Evolutionary conservation across 495 filamentous ascomycete species (phyloP).

Genomic region (Bacidia rubella): DNA sequence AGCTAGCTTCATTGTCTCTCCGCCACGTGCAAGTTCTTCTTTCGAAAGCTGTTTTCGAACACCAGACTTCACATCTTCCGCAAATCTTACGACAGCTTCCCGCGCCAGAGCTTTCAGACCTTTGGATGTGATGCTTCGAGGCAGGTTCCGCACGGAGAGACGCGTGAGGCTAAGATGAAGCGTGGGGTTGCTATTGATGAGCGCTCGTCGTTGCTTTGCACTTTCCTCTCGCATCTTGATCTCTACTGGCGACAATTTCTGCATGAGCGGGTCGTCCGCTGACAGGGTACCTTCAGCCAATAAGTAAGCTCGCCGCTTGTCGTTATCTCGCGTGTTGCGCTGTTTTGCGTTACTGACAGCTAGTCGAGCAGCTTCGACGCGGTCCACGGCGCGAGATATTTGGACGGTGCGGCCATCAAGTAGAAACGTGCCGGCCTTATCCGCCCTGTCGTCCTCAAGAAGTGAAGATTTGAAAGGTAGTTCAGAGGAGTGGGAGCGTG

Average conservation of each 20-base stretch:
- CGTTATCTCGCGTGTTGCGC: conserved; percentile 58
- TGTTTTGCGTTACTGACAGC: conserved; percentile 50
- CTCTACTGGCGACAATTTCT: conserved; percentile 64
- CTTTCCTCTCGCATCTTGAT: conserved; percentile 79
- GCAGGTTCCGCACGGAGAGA: conserved; percentile 88
- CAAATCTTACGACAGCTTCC: conserved; percentile 83
- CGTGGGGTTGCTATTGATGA: conserved; percentile 80
- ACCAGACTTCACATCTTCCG: conserved; percentile 69
- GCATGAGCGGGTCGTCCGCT: conserved; percentile 55
- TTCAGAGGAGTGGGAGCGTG: conserved; percentile 32
- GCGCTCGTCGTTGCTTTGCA: conserved; percentile 70
- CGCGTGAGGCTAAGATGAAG: conserved; percentile 85
- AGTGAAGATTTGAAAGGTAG: conserved; percentile 53
- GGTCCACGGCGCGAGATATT: conserved; percentile 69
- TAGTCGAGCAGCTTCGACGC: conserved; percentile 60
- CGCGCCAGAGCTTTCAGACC: conserved; percentile 83
- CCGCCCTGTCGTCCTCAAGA: conserved; percentile 65
- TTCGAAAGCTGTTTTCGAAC: conserved; percentile 62
- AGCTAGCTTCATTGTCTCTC: conserved; percentile 62
- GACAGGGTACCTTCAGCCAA: conserved; percentile 75
- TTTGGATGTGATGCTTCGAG: conserved; percentile 70
- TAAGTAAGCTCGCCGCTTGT: conserved; percentile 87
- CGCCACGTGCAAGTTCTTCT: conserved; percentile 69
- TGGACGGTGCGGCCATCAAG: conserved; percentile 79
- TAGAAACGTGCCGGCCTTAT: conserved; percentile 70